These are phyloP conservation scores for Rhizopus delemar DNA, from an alignment of 371 early-diverging fungal genomes.

Conservation along the genomic window DNA sequence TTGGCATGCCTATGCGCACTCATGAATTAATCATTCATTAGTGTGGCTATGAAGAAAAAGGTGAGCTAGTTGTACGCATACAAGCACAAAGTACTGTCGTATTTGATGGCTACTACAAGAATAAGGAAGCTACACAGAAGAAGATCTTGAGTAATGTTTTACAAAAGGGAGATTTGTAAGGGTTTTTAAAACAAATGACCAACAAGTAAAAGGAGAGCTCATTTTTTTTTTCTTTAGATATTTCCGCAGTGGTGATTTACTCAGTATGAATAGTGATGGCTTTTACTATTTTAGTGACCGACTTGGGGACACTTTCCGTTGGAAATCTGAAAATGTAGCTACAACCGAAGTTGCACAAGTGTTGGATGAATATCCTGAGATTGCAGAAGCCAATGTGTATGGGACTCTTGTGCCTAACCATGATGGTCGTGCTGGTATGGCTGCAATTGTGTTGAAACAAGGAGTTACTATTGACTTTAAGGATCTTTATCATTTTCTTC, in stretches of 20 bases:
- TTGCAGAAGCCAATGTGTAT: constrained; percentile 67
- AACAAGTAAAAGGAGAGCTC: not conserved
- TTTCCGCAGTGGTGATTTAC: constrained; percentile 72
- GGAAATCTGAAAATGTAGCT: constrained; percentile 72
- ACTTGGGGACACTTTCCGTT: constrained; percentile 74
- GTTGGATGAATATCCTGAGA: constrained; percentile 55
- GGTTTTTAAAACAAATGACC: too few relatives aligned
- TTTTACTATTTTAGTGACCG: constrained; percentile 76
- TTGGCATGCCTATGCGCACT: too few relatives aligned
- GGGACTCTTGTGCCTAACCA: constrained; percentile 52
- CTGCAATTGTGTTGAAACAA: constrained; percentile 50
- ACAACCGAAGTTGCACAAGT: constrained; percentile 68
- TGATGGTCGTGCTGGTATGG: constrained; percentile 78
- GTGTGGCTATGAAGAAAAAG: constrained; percentile 44
- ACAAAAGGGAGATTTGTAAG: constrained; percentile 32
- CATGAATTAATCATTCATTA: not conserved
- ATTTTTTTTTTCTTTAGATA: constrained; percentile 29
- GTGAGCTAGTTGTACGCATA: constrained; percentile 53
- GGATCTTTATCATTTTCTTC: constrained; percentile 33
- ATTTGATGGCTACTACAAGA: constrained; percentile 48
- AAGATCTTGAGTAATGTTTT: constrained; percentile 45
- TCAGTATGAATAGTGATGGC: constrained; percentile 54
- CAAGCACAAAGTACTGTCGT: constrained; percentile 18
- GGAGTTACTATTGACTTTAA: constrained; percentile 27
- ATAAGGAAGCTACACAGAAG: constrained; percentile 45